These are phyloP conservation scores for Aciculosporium take DNA, from an alignment of 2,329 filamentous ascomycete genomes.

Conservation along the genomic window DNA sequence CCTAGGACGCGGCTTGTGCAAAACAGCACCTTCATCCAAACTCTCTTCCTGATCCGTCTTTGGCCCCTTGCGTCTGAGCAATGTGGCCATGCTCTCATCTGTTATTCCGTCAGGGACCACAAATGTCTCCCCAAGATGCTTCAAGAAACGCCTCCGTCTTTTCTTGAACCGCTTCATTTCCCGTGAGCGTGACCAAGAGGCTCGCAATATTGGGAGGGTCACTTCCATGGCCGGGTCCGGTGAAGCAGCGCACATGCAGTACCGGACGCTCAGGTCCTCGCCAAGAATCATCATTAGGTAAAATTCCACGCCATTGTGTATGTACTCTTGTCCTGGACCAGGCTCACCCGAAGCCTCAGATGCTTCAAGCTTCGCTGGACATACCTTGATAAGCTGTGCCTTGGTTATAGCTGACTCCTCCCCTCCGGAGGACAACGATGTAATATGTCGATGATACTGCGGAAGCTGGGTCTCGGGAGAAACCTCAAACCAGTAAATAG, in stretches of 20 bases:
- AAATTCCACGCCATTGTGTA: slow-evolving; percentile 23
- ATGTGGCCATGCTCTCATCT: slow-evolving; percentile 12
- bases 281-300: slow-evolving; percentile 32
- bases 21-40: not conserved
- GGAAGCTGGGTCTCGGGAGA: slow-evolving; percentile 15
- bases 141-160: slow-evolving; percentile 15
- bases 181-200: slow-evolving; percentile 13
- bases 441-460: slow-evolving; percentile 24
- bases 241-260: slow-evolving; percentile 21
- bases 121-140: slow-evolving; percentile 18
- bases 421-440: slow-evolving; percentile 12
- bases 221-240: slow-evolving; percentile 13
- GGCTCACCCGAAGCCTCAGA: slow-evolving; percentile 3
- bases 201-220: slow-evolving; percentile 14
- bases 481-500: slow-evolving; percentile 21
- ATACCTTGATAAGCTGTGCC: slow-evolving; percentile 16
- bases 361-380: slow-evolving; percentile 12
- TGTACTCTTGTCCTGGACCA: slow-evolving; percentile 18
- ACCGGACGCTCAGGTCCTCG: slow-evolving; percentile 28
- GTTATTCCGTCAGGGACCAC: slow-evolving; percentile 23
- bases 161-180: slow-evolving; percentile 16
- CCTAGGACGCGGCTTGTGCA: slow-evolving; percentile 4
- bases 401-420: slow-evolving; percentile 1
- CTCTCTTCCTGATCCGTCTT: not conserved
- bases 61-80: slow-evolving; percentile 3